These are phyloP conservation scores for Tylopilus cervinicoccineus DNA, from an alignment of 768 basidiomycete species.

Conservation along the genomic window DNA sequence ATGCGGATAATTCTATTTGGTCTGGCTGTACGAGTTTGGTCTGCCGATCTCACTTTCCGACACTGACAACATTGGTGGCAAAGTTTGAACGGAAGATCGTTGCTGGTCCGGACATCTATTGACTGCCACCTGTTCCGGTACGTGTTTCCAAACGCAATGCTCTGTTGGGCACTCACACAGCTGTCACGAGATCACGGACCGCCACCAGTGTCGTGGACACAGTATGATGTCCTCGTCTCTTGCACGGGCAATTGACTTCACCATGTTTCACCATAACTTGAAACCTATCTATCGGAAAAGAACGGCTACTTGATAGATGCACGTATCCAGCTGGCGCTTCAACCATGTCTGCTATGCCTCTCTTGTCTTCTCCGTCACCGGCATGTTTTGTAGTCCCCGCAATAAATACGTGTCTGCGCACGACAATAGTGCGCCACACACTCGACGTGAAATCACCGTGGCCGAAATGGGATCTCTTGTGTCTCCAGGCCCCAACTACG, in stretches of 20 bases:
- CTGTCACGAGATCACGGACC: constrained; percentile 35
- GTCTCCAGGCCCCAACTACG: not conserved
- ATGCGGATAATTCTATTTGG: constrained; percentile 18
- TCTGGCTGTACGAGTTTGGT: constrained; percentile 21
- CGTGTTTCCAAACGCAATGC: constrained; percentile 31
- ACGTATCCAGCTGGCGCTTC: constrained; percentile 24
- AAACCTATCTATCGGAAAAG: not conserved
- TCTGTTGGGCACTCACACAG: not conserved
- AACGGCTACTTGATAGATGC: constrained; percentile 1
- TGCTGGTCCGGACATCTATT: constrained; percentile 44
- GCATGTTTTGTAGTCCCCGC: constrained; percentile 37
- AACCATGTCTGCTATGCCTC: constrained; percentile 46
- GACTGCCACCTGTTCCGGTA: constrained; percentile 19
- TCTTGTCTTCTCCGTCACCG: constrained; percentile 52
- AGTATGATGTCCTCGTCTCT: constrained; percentile 42
- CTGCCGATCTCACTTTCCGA: constrained; percentile 18
- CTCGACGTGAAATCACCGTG: not conserved
- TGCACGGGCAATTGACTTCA: constrained; percentile 48
- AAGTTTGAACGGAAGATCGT: constrained; percentile 60
- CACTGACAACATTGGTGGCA: constrained; percentile 39
- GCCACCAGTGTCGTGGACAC: constrained; percentile 47
- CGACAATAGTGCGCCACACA: constrained; percentile 4
- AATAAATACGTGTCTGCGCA: not conserved
- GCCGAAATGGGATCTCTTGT: not conserved
- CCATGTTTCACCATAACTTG: constrained; percentile 43